Percentiles rank a stretch among this genome's conserved stretches.
phyloP scores from a whole-genome alignment of 192 early-diverging fungal species.

The Paraglomus brasilianum region DNA sequence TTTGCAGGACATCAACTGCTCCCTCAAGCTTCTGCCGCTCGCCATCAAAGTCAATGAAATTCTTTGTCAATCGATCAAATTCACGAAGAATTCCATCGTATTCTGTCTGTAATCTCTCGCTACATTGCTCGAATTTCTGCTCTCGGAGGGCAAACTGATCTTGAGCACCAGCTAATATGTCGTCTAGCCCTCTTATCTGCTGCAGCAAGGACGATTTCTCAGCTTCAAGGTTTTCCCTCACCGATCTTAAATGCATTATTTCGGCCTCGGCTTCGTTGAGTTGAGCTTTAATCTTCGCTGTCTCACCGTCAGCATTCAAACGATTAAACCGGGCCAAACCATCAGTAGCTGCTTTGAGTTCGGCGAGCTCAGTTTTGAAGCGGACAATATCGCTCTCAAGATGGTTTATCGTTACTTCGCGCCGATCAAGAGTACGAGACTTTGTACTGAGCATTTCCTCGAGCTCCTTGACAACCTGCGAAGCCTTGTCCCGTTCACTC shows the following conservation, averaged over 20 bases:
- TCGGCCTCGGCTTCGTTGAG: constrained; percentile 30
- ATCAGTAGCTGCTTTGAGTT: constrained; percentile 2
- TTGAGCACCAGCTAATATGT: constrained; percentile 25
- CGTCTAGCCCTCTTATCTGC: constrained; percentile 20
- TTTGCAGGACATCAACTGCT: constrained; percentile 33
- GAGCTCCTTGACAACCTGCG: constrained; percentile 23
- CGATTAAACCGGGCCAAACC: constrained; percentile 4
- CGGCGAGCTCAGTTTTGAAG: background rate
- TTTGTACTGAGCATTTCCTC: constrained; percentile 41
- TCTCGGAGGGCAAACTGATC: constrained; percentile 32
- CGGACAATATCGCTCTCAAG: constrained; percentile 35
- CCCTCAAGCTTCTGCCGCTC: constrained; percentile 39
- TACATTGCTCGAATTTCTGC: constrained; percentile 32
- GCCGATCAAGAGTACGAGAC: constrained; percentile 36
- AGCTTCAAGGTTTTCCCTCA: constrained; percentile 31
- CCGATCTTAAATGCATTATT: constrained; percentile 14
- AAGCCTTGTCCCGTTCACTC: constrained; percentile 19
- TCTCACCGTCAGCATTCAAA: background rate
- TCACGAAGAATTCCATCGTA: constrained; percentile 44
- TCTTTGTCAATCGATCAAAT: constrained; percentile 44
- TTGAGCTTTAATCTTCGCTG: background rate
- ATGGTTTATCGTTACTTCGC: constrained; percentile 35
- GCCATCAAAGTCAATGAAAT: constrained; percentile 43
- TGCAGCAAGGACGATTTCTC: constrained; percentile 20
- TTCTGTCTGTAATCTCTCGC: constrained; percentile 35